Base-by-base conservation (phyloP, 2,329 filamentous ascomycete genomes). In the Pseudogymnoascus destructans region DNA sequence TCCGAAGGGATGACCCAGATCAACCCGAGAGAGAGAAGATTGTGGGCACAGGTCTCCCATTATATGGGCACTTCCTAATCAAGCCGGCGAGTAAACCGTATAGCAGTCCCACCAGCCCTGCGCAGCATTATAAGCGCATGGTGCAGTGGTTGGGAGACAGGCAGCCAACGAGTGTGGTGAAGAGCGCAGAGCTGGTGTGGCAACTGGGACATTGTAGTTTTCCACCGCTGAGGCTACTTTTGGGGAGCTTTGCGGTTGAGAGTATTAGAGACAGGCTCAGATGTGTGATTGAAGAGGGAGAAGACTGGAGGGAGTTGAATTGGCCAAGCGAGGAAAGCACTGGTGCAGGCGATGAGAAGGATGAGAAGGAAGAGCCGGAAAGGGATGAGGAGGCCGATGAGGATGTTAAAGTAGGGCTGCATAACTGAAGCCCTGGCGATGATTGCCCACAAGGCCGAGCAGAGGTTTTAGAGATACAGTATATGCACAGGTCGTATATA, bases 171-270 rank as follows among this genome's bases (percentile, higher is more conserved):
- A 95, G 89, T 70, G 89, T 89, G 0, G 85, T 95, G 58, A 95
- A 95, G 72, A 92, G 90, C 61, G 90, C 90, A 2, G 90, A 97
- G 74, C 74, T 97, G 59, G 85, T 95, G 5, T 97, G 93, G 93
- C 85, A 96, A 74, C 74, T 97, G 42, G 93, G 86, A 0, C 93
- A 97, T 74, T 97, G 92, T 73, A 86, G 84, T n/a, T 96, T 90
- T 69, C 93, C 93, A 55, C 93, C 93, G 0, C 70, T 97, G 63
- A 76, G 93, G 32, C 73, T 98, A 60, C 74, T 96, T n/a, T 72
- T 97, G 21, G 93, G 93, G 0, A 95, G 85, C 63, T 97, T 95
- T 73, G 92, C 93, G 1, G 92, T 97, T 35, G 92, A 98, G 71
- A 96, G 91, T 70, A 95, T 97, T 56, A 78, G 93, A 13, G 93